phyloP scores from a whole-genome alignment of 768 basidiomycete genomes.

The Russula olivacea region DNA sequence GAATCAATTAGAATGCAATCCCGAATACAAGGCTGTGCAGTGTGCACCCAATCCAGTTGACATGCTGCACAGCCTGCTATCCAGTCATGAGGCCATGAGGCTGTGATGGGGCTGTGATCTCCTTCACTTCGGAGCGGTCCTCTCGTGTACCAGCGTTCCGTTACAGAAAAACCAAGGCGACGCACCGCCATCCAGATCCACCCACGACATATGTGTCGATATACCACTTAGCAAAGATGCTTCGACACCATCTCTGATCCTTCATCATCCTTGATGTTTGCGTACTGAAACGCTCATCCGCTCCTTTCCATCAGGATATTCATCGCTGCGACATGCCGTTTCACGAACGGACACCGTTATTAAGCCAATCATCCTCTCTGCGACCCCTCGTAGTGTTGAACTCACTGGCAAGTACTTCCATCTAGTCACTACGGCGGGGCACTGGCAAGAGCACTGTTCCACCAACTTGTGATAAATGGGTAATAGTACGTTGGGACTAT shows the following conservation, averaged over 20 bases:
- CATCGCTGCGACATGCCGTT: not conserved
- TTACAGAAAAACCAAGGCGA: not conserved
- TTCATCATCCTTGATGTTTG: slow-evolving; percentile 10
- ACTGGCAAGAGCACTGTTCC: not conserved
- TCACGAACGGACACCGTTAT: not conserved
- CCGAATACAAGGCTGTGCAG: not conserved
- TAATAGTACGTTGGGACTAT: no score
- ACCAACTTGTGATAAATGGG: not conserved
- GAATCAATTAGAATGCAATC: not conserved
- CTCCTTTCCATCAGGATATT: not conserved
- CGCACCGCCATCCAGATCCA: not conserved
- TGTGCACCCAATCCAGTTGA: not conserved
- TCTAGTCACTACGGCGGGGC: not conserved
- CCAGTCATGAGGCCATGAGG: not conserved
- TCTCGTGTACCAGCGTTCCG: not conserved
- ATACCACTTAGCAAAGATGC: not conserved
- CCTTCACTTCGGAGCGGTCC: no score
- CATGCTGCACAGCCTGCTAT: not conserved
- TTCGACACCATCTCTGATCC: slow-evolving; percentile 7
- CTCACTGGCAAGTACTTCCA: not conserved
- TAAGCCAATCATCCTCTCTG: not conserved
- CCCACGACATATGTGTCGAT: not conserved
- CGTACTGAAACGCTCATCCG: not conserved
- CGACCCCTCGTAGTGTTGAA: not conserved
- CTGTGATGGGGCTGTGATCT: not conserved